These are phyloP conservation scores for Diplotaxis tenuifolia DNA, from an alignment of 345 rosid genomes.

Conservation along the genomic window DNA sequence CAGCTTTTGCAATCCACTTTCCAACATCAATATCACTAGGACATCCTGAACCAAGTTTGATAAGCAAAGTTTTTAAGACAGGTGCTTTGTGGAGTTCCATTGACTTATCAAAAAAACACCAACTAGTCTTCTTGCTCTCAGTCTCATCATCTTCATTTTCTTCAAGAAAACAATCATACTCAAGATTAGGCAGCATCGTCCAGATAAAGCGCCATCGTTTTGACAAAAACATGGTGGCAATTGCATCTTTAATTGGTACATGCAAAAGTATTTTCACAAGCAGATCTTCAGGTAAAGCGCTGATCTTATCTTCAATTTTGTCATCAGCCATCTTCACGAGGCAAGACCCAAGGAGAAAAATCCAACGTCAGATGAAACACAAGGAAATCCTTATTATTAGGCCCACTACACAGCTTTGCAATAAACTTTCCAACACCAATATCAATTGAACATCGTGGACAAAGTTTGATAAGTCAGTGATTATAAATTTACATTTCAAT, in stretches of 20 bases:
- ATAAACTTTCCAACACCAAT: no score
- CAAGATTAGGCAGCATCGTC: neutral
- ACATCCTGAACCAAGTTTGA: neutral
- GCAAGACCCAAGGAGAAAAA: no score
- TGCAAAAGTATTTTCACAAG: neutral
- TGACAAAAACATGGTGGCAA: neutral
- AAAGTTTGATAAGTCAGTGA: no score
- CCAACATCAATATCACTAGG: neutral
- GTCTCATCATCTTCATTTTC: neutral
- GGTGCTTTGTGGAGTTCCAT: neutral
- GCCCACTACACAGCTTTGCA: no score
- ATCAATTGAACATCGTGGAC: no score
- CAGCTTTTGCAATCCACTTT: neutral
- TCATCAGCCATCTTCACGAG: neutral
- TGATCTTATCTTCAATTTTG: neutral
- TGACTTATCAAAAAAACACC: neutral
- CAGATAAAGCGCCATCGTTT: no score
- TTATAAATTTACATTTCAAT: no score
- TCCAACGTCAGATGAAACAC: no score
- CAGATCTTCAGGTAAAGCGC: no score
- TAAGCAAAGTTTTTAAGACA: neutral
- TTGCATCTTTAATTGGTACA: neutral
- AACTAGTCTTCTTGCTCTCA: neutral
- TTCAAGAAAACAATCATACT: neutral
- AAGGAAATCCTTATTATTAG: no score